A percentile compares a stretch with the other conserved stretches of the same genome.
These are phyloP conservation scores for Silene coronaria DNA, from an alignment of 179 eudicot species.

Conservation along the genomic window DNA sequence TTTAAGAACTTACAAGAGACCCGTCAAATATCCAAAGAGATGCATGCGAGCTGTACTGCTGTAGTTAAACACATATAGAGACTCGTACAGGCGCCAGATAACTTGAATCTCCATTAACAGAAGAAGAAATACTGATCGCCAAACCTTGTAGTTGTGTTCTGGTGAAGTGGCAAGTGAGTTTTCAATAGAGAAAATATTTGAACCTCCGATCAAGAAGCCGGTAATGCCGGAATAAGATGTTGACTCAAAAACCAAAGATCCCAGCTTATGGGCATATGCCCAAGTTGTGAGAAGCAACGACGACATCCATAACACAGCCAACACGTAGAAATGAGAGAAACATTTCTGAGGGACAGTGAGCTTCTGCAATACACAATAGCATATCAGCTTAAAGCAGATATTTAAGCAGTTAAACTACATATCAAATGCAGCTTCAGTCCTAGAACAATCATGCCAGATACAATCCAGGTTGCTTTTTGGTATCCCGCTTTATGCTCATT, in stretches of 20 bases:
- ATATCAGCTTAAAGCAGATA: conserved; percentile 19
- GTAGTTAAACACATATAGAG: conserved; percentile 65
- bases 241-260: conserved; percentile 42
- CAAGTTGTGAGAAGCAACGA: conserved; percentile 58
- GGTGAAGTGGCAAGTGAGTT: conserved; percentile 24
- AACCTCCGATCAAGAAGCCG: conserved; percentile 62
- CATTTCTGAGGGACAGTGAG: conserved; percentile 72
- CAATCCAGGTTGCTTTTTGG: neutral
- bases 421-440: neutral
- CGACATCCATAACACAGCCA: conserved; percentile 68
- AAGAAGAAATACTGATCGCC: conserved; percentile 73
- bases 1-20: conserved; percentile 60
- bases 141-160: conserved; percentile 38
- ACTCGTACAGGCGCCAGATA: conserved; percentile 68
- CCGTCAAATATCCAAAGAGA: conserved; percentile 61
- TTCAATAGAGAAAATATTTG: conserved; percentile 39
- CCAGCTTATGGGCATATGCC: conserved; percentile 57
- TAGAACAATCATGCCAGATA: neutral
- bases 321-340: conserved; percentile 73
- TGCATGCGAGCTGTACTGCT: conserved; percentile 80
- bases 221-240: conserved; percentile 49
- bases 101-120: conserved; percentile 83
- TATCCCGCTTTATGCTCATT: neutral
- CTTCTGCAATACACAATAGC: conserved; percentile 46
- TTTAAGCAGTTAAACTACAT: too few relatives aligned